Conservation (phyloP, 2,329 filamentous ascomycete genomes). For the Sporothrix curviconia region DNA sequence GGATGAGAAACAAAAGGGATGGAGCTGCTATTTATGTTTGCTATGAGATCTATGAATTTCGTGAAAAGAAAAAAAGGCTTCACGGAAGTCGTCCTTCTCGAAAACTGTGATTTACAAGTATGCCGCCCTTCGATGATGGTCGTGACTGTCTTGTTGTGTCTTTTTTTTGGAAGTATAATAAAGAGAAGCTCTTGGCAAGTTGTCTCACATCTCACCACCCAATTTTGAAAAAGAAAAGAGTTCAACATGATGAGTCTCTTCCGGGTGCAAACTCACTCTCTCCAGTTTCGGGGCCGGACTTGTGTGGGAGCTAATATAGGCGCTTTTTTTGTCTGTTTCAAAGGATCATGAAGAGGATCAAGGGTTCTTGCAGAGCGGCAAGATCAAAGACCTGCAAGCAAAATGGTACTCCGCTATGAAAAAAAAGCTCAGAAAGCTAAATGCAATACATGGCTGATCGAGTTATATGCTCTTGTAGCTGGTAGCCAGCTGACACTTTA, state of each 20-base stretch:
- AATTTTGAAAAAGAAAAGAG: background rate
- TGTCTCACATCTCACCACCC: no score
- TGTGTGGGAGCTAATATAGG: slow-evolving; percentile 1
- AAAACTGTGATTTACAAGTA: no score
- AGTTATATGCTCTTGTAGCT: background rate
- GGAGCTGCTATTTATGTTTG: slow-evolving; percentile 2
- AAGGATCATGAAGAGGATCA: background rate
- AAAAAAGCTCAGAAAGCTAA: background rate
- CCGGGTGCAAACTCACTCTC: background rate
- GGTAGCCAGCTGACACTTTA: background rate
- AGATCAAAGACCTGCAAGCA: background rate
- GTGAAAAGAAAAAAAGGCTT: no score
- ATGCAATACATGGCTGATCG: background rate
- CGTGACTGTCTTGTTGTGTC: no score
- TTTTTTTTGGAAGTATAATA: no score
- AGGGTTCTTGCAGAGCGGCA: background rate
- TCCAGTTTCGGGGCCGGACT: background rate
- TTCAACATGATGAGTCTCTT: background rate
- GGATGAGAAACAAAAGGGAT: background rate
- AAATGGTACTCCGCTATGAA: background rate
- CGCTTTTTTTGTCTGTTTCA: background rate
- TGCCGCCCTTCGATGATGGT: no score
- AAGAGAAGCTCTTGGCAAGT: no score
- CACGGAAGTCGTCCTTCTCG: no score
- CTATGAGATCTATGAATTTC: background rate